Evolutionary conservation across 495 filamentous ascomycete species (phyloP).

Genomic region (Neurospora sp.): DNA sequence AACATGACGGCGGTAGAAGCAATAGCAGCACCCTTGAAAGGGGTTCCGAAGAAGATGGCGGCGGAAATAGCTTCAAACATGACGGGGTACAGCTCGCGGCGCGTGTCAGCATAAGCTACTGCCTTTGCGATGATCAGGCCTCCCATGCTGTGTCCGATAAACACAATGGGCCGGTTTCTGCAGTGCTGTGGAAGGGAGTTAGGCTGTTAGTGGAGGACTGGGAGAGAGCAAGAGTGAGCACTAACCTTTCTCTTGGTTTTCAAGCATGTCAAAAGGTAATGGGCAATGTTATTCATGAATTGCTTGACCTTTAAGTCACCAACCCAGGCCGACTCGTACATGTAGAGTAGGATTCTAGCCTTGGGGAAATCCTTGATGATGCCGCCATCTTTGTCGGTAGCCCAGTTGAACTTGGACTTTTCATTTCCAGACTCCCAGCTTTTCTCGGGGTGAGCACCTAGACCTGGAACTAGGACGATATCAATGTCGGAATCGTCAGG

Average conservation of each 20-base stretch:
- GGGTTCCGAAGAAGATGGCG: slow-evolving; percentile 29
- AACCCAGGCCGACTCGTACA: neutral
- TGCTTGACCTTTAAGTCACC: slow-evolving; percentile 1
- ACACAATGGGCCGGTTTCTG: neutral
- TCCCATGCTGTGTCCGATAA: slow-evolving; percentile 50
- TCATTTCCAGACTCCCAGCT: neutral
- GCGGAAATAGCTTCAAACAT: slow-evolving; percentile 29
- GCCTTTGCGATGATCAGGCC: slow-evolving; percentile 48
- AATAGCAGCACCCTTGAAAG: slow-evolving; percentile 22
- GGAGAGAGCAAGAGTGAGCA: slow-evolving; percentile 7
- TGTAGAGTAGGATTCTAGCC: neutral
- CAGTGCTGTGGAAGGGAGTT: slow-evolving; percentile 9
- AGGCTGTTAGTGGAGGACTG: slow-evolving; percentile 8
- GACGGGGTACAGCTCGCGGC: slow-evolving; percentile 17
- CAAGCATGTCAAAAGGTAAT: slow-evolving; percentile 4
- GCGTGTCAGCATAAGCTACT: slow-evolving; percentile 13
- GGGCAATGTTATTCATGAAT: slow-evolving; percentile 4
- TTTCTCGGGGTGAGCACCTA: neutral
- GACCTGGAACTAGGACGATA: neutral
- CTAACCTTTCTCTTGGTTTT: neutral
- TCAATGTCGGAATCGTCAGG: neutral
- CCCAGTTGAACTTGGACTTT: neutral
- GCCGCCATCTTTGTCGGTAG: neutral
- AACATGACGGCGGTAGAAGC: slow-evolving; percentile 23
- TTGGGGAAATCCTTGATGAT: neutral